Evolutionary conservation across 2,329 filamentous ascomycete genomes (phyloP).

Genomic region (Aspergillus intermedius): DNA sequence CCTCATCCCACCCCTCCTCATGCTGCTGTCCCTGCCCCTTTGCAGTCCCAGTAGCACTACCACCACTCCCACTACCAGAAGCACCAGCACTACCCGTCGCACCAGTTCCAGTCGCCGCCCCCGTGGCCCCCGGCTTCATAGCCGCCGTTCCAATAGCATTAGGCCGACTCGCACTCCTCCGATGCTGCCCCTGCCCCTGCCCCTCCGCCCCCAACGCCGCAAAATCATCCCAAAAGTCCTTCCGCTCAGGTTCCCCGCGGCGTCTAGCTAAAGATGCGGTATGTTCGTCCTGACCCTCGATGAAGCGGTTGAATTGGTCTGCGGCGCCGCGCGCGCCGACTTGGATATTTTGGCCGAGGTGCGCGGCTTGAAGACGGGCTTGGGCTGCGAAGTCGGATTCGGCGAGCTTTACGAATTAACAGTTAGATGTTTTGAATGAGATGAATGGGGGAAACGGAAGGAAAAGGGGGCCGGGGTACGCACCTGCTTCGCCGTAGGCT

Average conservation of each 20-base stretch:
- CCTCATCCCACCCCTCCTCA: slow-evolving; percentile 47
- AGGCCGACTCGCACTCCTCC: slow-evolving; percentile 30
- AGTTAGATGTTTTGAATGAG: slow-evolving; percentile 2
- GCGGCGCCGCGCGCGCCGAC: slow-evolving; percentile 66
- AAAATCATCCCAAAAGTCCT: slow-evolving; percentile 91
- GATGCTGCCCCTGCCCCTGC: slow-evolving; percentile 11
- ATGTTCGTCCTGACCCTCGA: slow-evolving; percentile 61
- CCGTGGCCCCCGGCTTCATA: slow-evolving; percentile 40
- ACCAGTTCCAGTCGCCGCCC: slow-evolving; percentile 8
- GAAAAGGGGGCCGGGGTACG: slow-evolving; percentile 17
- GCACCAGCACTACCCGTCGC: slow-evolving; percentile 1
- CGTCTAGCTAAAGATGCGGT: slow-evolving; percentile 41
- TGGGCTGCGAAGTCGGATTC: slow-evolving; percentile 71
- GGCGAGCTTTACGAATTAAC: slow-evolving; percentile 53
- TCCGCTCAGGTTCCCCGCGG: slow-evolving; percentile 54
- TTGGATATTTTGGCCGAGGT: slow-evolving; percentile 56
- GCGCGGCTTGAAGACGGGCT: slow-evolving; percentile 52
- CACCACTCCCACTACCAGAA: not conserved
- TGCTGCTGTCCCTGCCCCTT: slow-evolving; percentile 43
- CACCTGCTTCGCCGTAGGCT: slow-evolving; percentile 85
- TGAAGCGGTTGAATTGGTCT: slow-evolving; percentile 76
- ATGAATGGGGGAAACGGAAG: not conserved
- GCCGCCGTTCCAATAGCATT: slow-evolving; percentile 58
- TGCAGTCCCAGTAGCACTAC: slow-evolving; percentile 1
- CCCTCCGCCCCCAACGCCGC: slow-evolving; percentile 52